phyloP scores from a whole-genome alignment of 805 yeast species.

The Danielia oregonensis region DNA sequence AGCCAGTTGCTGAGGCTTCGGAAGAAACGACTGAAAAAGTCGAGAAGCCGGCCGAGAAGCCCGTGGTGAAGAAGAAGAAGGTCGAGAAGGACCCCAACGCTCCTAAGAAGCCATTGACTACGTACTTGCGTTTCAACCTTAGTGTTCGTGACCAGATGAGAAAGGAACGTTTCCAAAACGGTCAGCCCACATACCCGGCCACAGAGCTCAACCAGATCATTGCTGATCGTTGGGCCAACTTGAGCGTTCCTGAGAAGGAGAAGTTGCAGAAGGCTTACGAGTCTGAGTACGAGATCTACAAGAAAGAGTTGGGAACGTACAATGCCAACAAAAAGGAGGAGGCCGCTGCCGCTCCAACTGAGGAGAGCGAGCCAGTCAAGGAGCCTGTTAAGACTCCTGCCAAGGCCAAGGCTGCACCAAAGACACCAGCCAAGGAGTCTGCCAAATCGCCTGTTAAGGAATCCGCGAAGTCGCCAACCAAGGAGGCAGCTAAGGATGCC shows the following conservation, averaged over 20 bases:
- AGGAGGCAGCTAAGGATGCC: constrained; percentile 1
- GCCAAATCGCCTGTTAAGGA: constrained; percentile 2
- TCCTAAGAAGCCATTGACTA: constrained; percentile 91
- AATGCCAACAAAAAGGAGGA: constrained; percentile 24
- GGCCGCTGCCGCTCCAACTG: constrained; percentile 2
- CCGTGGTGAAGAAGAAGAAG: constrained; percentile 50
- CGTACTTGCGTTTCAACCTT: constrained; percentile 74
- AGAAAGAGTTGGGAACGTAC: constrained; percentile 33
- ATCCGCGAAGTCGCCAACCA: neutral
- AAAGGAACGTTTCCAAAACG: constrained; percentile 56
- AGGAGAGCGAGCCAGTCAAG: constrained; percentile 1
- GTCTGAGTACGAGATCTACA: constrained; percentile 37
- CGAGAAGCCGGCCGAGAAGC: constrained; percentile 13
- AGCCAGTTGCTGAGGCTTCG: constrained; percentile 14
- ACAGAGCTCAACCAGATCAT: constrained; percentile 77
- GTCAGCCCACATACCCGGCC: constrained; percentile 62
- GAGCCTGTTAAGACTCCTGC: constrained; percentile 1
- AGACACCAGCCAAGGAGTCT: constrained; percentile 2
- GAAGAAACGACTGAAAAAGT: constrained; percentile 2
- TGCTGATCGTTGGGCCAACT: constrained; percentile 72
- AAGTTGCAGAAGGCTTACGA: constrained; percentile 63
- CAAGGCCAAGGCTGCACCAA: neutral
- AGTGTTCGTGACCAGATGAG: constrained; percentile 68
- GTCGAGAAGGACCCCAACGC: constrained; percentile 79
- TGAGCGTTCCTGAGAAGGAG: constrained; percentile 66